Base-by-base conservation (phyloP, 2,329 filamentous ascomycete species). In the Nothophaeocryptopus gaeumannii region DNA sequence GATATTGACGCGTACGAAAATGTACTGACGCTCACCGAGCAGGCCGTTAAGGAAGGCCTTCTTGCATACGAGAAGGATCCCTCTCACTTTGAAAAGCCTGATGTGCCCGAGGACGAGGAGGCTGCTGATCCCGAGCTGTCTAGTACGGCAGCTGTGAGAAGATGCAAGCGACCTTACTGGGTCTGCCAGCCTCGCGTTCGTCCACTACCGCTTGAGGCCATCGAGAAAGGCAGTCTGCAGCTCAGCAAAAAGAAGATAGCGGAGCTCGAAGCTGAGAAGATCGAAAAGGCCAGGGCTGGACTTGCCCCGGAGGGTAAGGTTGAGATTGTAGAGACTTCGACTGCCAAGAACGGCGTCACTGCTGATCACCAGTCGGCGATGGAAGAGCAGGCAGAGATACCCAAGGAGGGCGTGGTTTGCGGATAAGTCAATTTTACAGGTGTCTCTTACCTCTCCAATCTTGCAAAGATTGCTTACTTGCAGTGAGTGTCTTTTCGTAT, bases 111-210 rank as follows among this genome's bases (percentile, higher is more conserved):
- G 46, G 56, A 47, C 34, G 49, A 48, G 39, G 63, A 41, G 48
- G 60, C 46, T 13, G 54, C 45, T 14, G 50, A 56, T 31, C 51
- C 55, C 10, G 68, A 67, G 45, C 46, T 54, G 10, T 64, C 45
- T 31, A 63, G 60, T 4, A 72, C 82, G 13, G 83, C 80, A 8
- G 83, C 86, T 1, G 83, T 93, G 20, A 81, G 79, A 47, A 76
- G 81, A 53, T 95, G 89, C 64, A 85, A 84, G 67, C 74, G 89
- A 56, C 91, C 91, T 1, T 96, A 85, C 81, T 96, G 89, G 89
- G 79, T 96, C 3, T 89, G 84, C 45, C 91, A 97, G 72, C 86
- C 92, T 3, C 88, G 95, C 62, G 80, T 96, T 5, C 76, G 91
- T 48, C 91, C 90, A 35, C 68, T 96, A 63, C 93, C 93, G 0